Conservation (phyloP, 345 rosid genomes). For the Linum lewisii region DNA sequence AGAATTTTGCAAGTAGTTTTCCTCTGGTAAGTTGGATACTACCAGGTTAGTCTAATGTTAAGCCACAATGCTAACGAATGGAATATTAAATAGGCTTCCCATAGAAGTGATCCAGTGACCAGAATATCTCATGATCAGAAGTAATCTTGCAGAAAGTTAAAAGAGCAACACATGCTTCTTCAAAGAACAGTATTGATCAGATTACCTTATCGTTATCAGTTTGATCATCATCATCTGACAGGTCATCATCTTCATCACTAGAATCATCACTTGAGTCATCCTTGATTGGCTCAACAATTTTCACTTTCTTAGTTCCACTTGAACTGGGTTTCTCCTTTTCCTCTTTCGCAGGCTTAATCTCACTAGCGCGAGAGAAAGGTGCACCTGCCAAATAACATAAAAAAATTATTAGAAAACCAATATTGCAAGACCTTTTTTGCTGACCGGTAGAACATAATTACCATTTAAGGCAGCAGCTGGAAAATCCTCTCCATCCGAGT, state of each 20-base stretch:
- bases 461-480: constrained; percentile 18
- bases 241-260: constrained; percentile 23
- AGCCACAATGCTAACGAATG: too few relatives aligned
- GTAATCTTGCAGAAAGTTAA: too few relatives aligned
- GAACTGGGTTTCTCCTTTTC: constrained; percentile 15
- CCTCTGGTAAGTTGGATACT: too few relatives aligned
- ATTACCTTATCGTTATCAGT: constrained; percentile 32
- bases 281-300: constrained; percentile 32
- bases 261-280: constrained; percentile 19
- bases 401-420: not conserved
- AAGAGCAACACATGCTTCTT: too few relatives aligned
- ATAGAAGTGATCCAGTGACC: too few relatives aligned
- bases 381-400: constrained; percentile 14
- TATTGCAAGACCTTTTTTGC: not conserved
- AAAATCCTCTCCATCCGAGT: constrained; percentile 13
- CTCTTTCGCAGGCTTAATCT: constrained; percentile 2
- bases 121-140: too few relatives aligned
- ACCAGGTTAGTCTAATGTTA: too few relatives aligned
- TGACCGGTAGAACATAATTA: constrained; percentile 7
- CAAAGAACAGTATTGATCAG: not conserved
- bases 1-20: too few relatives aligned
- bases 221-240: constrained; percentile 30
- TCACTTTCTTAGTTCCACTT: constrained; percentile 29
- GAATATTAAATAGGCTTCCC: too few relatives aligned
- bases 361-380: constrained; percentile 14